These are phyloP conservation scores for Botrytis paeoniae DNA, from an alignment of 2,329 filamentous ascomycete species.

Conservation along the genomic window DNA sequence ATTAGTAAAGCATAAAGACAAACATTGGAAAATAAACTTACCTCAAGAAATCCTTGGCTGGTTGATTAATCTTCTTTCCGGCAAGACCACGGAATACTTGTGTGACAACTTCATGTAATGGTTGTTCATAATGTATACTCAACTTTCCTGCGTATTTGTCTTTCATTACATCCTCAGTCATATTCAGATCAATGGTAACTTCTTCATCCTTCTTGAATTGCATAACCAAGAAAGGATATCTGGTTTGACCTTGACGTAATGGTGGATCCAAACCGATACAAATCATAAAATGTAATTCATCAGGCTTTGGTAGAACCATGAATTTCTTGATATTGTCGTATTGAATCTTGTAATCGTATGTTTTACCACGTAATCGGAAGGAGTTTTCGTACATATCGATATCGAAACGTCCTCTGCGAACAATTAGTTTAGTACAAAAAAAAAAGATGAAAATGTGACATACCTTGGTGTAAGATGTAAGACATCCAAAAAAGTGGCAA, in stretches of 20 bases:
- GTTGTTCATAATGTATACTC: conserved; percentile 85
- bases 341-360: conserved; percentile 99
- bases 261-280: conserved; percentile 93
- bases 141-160: conserved; percentile 88
- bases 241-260: conserved; percentile 91
- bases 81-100: conserved; percentile 94
- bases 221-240: conserved; percentile 98
- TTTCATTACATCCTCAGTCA: conserved; percentile 84
- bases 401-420: conserved; percentile 87
- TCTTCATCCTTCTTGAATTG: conserved; percentile 98
- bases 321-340: conserved; percentile 98
- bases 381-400: conserved; percentile 99
- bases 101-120: conserved; percentile 87
- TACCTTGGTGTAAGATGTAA: conserved; percentile 93
- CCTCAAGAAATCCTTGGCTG: conserved; percentile 90
- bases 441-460: conserved; percentile 29
- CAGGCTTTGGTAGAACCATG: conserved; percentile 97
- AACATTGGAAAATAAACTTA: conserved; percentile 40
- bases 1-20: conserved; percentile 33
- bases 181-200: conserved; percentile 92
- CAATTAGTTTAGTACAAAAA: conserved; percentile 30
- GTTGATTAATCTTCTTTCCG: conserved; percentile 91
- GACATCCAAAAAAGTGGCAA: conserved; percentile 94
- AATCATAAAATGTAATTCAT: conserved; percentile 93
- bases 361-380: conserved; percentile 95